phyloP scores from a whole-genome alignment of 1,139 yeast genomes.

The Suhomyces coccinellae region DNA sequence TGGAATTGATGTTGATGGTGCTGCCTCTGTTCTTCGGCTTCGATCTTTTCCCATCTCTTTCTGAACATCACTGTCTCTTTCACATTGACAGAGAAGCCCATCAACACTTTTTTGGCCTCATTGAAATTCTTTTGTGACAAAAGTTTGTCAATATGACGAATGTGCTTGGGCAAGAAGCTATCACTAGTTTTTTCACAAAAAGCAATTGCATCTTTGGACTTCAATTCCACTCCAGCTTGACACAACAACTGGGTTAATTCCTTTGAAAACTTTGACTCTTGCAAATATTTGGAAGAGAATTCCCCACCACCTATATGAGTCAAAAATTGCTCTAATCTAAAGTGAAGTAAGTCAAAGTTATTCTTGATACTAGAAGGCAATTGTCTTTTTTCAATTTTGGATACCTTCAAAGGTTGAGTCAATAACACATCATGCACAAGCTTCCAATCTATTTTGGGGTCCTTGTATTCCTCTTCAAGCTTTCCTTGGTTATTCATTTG shows the following conservation, averaged over 20 bases:
- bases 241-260: slow-evolving; percentile 48
- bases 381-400: slow-evolving; percentile 33
- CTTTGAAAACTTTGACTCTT: slow-evolving; percentile 20
- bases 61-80: slow-evolving; percentile 43
- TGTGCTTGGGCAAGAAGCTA: slow-evolving; percentile 46
- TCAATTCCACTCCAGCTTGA: slow-evolving; percentile 42
- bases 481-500: slow-evolving; percentile 4
- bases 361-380: slow-evolving; percentile 26
- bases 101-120: slow-evolving; percentile 41
- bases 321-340: slow-evolving; percentile 24
- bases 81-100: slow-evolving; percentile 32
- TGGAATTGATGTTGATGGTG: slow-evolving; percentile 44
- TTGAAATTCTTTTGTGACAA: slow-evolving; percentile 40
- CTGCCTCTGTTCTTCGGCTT: slow-evolving; percentile 32
- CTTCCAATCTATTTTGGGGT: slow-evolving; percentile 29
- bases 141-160: slow-evolving; percentile 46
- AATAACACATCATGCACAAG: slow-evolving; percentile 27
- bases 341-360: slow-evolving; percentile 37
- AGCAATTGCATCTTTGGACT: slow-evolving; percentile 29
- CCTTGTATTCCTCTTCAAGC: slow-evolving; percentile 20
- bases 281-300: slow-evolving; percentile 1
- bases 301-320: slow-evolving; percentile 13
- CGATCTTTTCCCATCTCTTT: slow-evolving; percentile 29
- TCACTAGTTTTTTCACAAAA: slow-evolving; percentile 37
- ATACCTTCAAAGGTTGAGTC: slow-evolving; percentile 28